Conservation (phyloP, 2,329 filamentous ascomycete genomes). For the Remersonia thermophila region DNA sequence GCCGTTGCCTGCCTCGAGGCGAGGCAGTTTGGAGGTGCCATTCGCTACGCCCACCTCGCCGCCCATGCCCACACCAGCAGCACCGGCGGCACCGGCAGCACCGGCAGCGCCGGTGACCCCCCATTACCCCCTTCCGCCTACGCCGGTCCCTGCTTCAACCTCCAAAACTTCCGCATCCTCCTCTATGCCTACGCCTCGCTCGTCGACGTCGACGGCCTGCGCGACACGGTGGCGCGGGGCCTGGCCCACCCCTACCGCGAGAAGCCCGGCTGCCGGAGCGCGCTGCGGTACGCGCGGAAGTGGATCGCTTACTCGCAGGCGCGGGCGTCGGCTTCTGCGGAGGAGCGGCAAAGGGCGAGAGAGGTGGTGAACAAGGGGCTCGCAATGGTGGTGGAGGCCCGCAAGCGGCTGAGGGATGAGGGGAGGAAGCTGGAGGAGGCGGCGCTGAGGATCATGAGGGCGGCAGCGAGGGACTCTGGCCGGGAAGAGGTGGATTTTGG, state of each 20-base stretch:
- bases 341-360: conserved; percentile 5
- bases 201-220: conserved; percentile 18
- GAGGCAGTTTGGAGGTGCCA: conserved; percentile 19
- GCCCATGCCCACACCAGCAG: conserved; percentile 11
- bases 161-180: conserved; percentile 23
- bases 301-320: conserved; percentile 7
- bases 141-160: conserved; percentile 19
- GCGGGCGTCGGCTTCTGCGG: conserved; percentile 5
- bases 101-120: background rate
- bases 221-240: conserved; percentile 12
- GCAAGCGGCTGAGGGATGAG: conserved; percentile 13
- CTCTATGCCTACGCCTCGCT: conserved; percentile 17
- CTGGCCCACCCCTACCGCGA: conserved; percentile 14
- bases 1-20: conserved; percentile 19
- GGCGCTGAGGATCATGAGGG: conserved; percentile 21
- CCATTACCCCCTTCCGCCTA: background rate
- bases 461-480: conserved; percentile 21
- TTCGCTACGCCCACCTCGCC: conserved; percentile 19
- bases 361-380: conserved; percentile 18
- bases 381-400: conserved; percentile 9
- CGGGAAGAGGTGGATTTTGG: conserved; percentile 15
- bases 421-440: conserved; percentile 14
- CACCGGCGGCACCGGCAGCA: background rate
- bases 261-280: conserved; percentile 10
- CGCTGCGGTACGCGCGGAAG: conserved; percentile 16